A percentile compares a stretch with the other conserved stretches of the same genome.
Evolutionary conservation across 2,329 filamentous ascomycete species (phyloP).

Genomic region (Neofusicoccum sp.): DNA sequence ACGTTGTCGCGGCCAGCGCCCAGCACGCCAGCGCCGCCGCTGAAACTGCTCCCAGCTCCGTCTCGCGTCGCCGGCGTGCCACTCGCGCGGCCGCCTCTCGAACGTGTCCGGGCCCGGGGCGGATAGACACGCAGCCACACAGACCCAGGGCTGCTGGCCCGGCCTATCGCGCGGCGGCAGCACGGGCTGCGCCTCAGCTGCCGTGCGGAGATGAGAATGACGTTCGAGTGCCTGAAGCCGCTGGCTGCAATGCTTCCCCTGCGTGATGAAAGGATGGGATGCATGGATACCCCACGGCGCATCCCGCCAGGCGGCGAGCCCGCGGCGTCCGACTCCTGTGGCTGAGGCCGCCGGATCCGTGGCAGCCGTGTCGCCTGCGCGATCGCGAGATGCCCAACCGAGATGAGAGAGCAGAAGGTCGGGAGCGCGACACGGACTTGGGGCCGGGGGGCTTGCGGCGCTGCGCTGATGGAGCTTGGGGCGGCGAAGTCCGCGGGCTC

Average conservation of each 20-base stretch:
- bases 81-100: slow-evolving; percentile 15
- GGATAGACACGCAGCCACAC: slow-evolving; percentile 13
- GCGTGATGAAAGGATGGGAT: slow-evolving; percentile 19
- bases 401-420: background rate
- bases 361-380: slow-evolving; percentile 12
- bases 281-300: slow-evolving; percentile 16
- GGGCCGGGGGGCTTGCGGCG: background rate
- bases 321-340: slow-evolving; percentile 2
- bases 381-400: slow-evolving; percentile 4
- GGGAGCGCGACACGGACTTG: slow-evolving; percentile 2
- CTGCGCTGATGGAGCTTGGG: background rate
- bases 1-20: slow-evolving; percentile 5
- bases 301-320: slow-evolving; percentile 7
- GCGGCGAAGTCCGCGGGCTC: slow-evolving; percentile 16
- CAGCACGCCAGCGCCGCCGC: slow-evolving; percentile 5
- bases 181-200: slow-evolving; percentile 18
- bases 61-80: slow-evolving; percentile 4
- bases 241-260: slow-evolving; percentile 19
- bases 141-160: background rate
- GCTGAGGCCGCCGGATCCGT: slow-evolving; percentile 10
- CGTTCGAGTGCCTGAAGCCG: slow-evolving; percentile 17
- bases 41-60: slow-evolving; percentile 11
- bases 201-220: slow-evolving; percentile 20
- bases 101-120: slow-evolving; percentile 9
- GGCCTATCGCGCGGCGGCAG: slow-evolving; percentile 14